Evolutionary conservation across 2,329 filamentous ascomycete species (phyloP).

Genomic region (Fusarium fujikuroi): DNA sequence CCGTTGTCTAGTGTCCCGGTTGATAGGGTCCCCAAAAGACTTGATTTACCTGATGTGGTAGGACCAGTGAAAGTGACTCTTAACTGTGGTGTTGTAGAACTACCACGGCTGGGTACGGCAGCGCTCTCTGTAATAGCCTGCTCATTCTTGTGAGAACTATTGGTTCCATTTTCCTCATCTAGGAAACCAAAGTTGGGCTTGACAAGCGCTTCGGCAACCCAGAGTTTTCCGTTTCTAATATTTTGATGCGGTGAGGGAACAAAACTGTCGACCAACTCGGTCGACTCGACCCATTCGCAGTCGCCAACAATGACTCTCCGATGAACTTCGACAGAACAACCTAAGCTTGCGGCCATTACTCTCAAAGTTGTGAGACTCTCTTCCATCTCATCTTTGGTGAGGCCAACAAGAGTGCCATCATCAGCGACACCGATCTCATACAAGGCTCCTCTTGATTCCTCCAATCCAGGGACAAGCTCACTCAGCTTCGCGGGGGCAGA

Average conservation of each 20-base stretch:
- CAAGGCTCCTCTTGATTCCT: conserved; percentile 91
- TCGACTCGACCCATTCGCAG: conserved; percentile 75
- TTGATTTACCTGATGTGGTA: conserved; percentile 93
- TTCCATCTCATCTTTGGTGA: conserved; percentile 90
- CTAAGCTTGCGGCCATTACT: conserved; percentile 92
- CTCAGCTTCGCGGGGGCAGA: conserved; percentile 59
- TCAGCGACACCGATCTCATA: conserved; percentile 98
- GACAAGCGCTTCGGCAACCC: conserved; percentile 92
- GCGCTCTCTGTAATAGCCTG: conserved; percentile 16
- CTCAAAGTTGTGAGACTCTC: conserved; percentile 88
- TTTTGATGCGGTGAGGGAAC: conserved; percentile 36
- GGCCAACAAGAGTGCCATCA: conserved; percentile 88
- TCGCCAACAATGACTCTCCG: conserved; percentile 86
- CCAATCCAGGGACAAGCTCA: conserved; percentile 79
- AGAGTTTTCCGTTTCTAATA: conserved; percentile 66
- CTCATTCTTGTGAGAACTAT: not conserved
- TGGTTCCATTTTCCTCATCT: conserved; percentile 12
- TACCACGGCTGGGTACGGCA: conserved; percentile 53
- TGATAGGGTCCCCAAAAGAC: conserved; percentile 85
- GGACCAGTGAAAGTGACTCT: conserved; percentile 89
- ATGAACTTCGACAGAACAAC: conserved; percentile 84
- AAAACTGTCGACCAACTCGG: conserved; percentile 45
- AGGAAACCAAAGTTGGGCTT: conserved; percentile 71
- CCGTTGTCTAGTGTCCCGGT: conserved; percentile 93
- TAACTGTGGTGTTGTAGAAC: conserved; percentile 76